Conservation (phyloP, 2,329 filamentous ascomycete genomes). For the Clarireedia paspali region DNA sequence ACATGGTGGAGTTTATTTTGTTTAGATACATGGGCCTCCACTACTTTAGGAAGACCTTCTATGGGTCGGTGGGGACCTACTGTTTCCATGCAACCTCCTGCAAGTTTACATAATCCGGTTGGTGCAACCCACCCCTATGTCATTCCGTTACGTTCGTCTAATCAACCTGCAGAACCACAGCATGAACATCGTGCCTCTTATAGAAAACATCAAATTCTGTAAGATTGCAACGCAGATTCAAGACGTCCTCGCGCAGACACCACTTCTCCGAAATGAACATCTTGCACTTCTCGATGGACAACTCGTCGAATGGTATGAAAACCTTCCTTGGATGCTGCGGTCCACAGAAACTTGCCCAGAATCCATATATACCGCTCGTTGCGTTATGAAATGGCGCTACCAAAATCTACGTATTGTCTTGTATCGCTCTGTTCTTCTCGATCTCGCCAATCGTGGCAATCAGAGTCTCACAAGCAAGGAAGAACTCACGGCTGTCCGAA, state of each 20-base stretch:
- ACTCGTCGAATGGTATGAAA: slow-evolving; percentile 64
- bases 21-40: slow-evolving; percentile 66
- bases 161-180: slow-evolving; percentile 36
- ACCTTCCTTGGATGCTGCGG: slow-evolving; percentile 57
- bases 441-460: slow-evolving; percentile 39
- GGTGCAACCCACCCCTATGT: slow-evolving; percentile 3
- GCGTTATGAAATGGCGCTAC: slow-evolving; percentile 77
- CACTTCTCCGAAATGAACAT: slow-evolving; percentile 59
- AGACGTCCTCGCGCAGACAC: slow-evolving; percentile 63
- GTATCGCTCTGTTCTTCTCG: slow-evolving; percentile 64
- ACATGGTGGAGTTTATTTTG: slow-evolving; percentile 73
- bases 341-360: slow-evolving; percentile 62
- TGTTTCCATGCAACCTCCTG: slow-evolving; percentile 58
- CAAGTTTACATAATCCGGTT: slow-evolving; percentile 31
- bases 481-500: slow-evolving; percentile 59
- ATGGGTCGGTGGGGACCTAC: slow-evolving; percentile 60
- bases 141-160: not conserved
- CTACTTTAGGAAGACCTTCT: slow-evolving; percentile 62
- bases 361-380: slow-evolving; percentile 60
- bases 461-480: slow-evolving; percentile 38
- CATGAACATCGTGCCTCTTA: slow-evolving; percentile 59
- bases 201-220: slow-evolving; percentile 73
- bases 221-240: slow-evolving; percentile 73
- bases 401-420: slow-evolving; percentile 71
- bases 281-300: slow-evolving; percentile 59